A percentile compares a stretch with the other conserved stretches of the same genome.
phyloP scores from a whole-genome alignment of 2,329 filamentous ascomycete species.

The Dothidotthia symphoricarpi region DNA sequence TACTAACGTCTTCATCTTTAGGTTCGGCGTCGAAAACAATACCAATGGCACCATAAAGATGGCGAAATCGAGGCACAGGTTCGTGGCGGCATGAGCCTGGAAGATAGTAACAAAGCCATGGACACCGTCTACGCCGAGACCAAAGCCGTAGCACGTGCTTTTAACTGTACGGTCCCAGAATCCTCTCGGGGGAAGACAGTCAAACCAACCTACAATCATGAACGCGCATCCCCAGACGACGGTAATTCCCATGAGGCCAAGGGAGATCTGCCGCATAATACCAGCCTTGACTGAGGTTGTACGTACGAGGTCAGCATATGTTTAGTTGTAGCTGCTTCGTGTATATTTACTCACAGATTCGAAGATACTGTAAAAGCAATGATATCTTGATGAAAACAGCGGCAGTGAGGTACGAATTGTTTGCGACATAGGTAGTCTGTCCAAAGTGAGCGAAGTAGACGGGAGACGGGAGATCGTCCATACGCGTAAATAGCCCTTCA shows the following conservation, averaged over 20 bases:
- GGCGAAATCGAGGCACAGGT: conserved; percentile 23
- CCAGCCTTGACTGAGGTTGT: conserved; percentile 11
- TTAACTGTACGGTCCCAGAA: neutral
- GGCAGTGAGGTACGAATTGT: conserved; percentile 18
- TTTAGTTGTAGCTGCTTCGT: neutral
- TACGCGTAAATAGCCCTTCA: conserved; percentile 6
- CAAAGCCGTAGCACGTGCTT: conserved; percentile 15
- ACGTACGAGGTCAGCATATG: neutral
- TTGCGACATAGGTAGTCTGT: conserved; percentile 17
- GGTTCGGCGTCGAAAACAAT: conserved; percentile 11
- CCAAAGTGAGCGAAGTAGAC: neutral
- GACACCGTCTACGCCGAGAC: conserved; percentile 1
- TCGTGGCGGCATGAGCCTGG: conserved; percentile 14
- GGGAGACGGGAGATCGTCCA: neutral
- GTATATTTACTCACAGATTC: conserved; percentile 12
- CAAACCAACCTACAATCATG: conserved; percentile 22
- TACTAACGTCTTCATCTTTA: conserved; percentile 12
- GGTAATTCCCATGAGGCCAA: conserved; percentile 12
- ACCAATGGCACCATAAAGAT: conserved; percentile 19
- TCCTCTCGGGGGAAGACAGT: conserved; percentile 2
- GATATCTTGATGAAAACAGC: conserved; percentile 29
- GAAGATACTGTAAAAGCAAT: conserved; percentile 30
- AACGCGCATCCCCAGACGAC: conserved; percentile 22
- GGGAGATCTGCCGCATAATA: conserved; percentile 13
- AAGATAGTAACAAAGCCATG: conserved; percentile 7